Evolutionary conservation across 345 rosid species (phyloP), one percentile per base, ranked within the genome.

Genomic region (Anacardium occidentale): DNA sequence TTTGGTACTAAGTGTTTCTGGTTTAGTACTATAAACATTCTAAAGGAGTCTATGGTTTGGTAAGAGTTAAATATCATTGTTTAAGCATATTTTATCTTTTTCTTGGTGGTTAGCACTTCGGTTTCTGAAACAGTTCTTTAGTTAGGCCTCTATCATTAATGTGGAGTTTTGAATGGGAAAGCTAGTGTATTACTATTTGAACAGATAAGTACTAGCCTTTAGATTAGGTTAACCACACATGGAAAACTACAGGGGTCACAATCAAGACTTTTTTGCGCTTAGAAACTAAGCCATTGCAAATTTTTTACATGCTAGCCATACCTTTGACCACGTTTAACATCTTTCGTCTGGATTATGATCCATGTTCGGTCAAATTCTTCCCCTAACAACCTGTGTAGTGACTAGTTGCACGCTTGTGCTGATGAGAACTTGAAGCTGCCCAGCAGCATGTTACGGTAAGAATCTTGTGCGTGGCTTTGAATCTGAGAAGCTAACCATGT

Each of bases 161-260:
- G 71, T 7, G 25, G 68, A 76, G 61, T 75, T 75, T 56, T 42
- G 37, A 56, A 75, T 75, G 72, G 55, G 78, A 69, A 79, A 84
- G 47, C 74, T 71, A 74, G 87, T 29, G 74, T 67, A 68, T 71
- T 77, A 64, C 69, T 83, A 80, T 85, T 82, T 81, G 86, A 85
- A 79, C 74, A 45, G 86, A 78, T 81, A 71, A 75, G 71, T 54
- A 74, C 83, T 61, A 69, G 75, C 59, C 80, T 18, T 51, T 73
- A 70, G 80, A 84, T 83, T 90, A 86, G 92, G 90, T 86, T 86
- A 88, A 73, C 88, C 81, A 75, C 92, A 90, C 92, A 91, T 88
- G 91, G 91, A 90, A 87, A 89, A 83, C 82, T 75, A 83, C 83
- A 32, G 67, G 58, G 60, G 83, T 87, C 89, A 37, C 74, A 59